A percentile compares a stretch with the other conserved stretches of the same genome.
Conservation (phyloP, 257 asterid genomes). For the Ilex asprella region DNA sequence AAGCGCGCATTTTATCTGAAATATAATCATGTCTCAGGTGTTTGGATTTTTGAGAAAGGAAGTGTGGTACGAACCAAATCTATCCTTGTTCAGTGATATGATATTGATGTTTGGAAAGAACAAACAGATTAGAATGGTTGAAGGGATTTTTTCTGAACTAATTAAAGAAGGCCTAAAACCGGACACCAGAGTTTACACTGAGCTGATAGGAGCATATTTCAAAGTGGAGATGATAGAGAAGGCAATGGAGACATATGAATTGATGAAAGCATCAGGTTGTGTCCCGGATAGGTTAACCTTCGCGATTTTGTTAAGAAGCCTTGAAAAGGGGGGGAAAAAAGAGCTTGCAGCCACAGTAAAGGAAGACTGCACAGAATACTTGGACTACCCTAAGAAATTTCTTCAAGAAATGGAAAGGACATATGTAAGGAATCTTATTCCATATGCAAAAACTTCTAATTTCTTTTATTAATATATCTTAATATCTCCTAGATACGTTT, state of each 20-base stretch:
- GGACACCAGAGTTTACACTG: slow-evolving; percentile 56
- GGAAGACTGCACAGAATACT: slow-evolving; percentile 50
- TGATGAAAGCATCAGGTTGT: slow-evolving; percentile 62
- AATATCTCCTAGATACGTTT: background rate
- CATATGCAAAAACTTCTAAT: slow-evolving; percentile 1
- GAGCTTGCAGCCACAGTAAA: slow-evolving; percentile 32
- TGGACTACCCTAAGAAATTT: slow-evolving; percentile 50
- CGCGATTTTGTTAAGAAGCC: slow-evolving; percentile 51
- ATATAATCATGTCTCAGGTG: slow-evolving; percentile 42
- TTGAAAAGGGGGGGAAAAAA: slow-evolving; percentile 51
- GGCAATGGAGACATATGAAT: slow-evolving; percentile 52
- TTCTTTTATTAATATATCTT: too few relatives aligned
- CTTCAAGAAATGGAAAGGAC: slow-evolving; percentile 43
- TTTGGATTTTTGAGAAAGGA: slow-evolving; percentile 55
- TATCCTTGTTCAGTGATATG: slow-evolving; percentile 51
- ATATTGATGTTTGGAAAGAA: slow-evolving; percentile 49
- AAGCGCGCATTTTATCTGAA: slow-evolving; percentile 20
- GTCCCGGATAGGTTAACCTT: slow-evolving; percentile 59
- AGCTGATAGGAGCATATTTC: slow-evolving; percentile 70
- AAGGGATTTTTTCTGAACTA: slow-evolving; percentile 36
- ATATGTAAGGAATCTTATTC: slow-evolving; percentile 30
- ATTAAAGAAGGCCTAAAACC: slow-evolving; percentile 51
- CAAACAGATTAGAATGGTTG: slow-evolving; percentile 49
- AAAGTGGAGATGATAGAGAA: slow-evolving; percentile 42
- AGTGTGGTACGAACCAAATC: slow-evolving; percentile 52